Conservation (phyloP, 2,329 filamentous ascomycete genomes). For the Cryphonectria parasitica region DNA sequence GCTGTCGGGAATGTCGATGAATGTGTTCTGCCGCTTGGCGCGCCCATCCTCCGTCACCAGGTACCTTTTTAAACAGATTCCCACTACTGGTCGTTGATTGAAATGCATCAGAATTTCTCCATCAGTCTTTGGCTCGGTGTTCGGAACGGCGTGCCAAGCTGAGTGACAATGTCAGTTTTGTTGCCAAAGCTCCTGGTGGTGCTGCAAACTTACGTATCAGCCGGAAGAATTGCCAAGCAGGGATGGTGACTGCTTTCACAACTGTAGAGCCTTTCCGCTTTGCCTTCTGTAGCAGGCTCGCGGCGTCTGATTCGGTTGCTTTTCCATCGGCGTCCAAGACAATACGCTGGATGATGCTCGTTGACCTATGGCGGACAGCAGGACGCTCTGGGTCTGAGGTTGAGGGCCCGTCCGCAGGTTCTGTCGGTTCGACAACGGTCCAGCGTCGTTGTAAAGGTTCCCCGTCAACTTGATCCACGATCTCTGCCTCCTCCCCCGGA, state of each 20-base stretch:
- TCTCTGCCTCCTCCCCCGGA: constrained; percentile 20
- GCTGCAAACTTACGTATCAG: constrained; percentile 70
- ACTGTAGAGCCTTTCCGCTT: constrained; percentile 53
- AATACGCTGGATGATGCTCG: constrained; percentile 65
- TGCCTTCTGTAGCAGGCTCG: constrained; percentile 48
- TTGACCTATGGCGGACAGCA: constrained; percentile 53
- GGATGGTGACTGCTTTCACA: constrained; percentile 86
- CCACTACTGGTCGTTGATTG: constrained; percentile 81
- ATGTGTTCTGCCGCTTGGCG: constrained; percentile 75
- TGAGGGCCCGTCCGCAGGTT: constrained; percentile 30
- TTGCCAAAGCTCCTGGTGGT: not conserved
- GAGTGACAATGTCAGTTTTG: constrained; percentile 39
- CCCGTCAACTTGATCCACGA: constrained; percentile 30
- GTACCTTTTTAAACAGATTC: constrained; percentile 92
- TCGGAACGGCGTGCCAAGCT: constrained; percentile 80
- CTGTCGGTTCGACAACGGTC: constrained; percentile 36
- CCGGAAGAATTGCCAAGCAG: constrained; percentile 96
- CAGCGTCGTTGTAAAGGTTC: constrained; percentile 41
- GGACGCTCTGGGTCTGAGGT: constrained; percentile 36
- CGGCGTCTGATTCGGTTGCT: constrained; percentile 46
- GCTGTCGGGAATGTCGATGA: constrained; percentile 83
- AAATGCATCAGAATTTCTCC: constrained; percentile 89
- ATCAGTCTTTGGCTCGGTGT: constrained; percentile 63
- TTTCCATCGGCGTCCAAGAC: constrained; percentile 56
- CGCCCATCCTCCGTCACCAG: constrained; percentile 71